Conservation (phyloP, 495 filamentous ascomycete genomes). For the Trichocladium uniseriatum region DNA sequence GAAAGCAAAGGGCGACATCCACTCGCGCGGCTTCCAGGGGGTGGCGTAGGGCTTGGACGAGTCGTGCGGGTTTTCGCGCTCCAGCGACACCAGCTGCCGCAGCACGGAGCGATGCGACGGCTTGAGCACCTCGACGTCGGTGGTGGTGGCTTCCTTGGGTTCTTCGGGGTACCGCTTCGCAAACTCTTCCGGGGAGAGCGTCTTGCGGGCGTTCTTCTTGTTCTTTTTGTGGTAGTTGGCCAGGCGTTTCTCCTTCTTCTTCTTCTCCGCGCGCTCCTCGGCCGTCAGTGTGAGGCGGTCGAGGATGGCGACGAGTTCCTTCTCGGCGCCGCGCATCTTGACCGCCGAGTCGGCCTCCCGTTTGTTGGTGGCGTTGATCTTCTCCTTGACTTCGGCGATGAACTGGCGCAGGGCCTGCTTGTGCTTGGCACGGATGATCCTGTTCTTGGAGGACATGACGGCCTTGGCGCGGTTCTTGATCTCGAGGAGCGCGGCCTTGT, state of each 20-base stretch:
- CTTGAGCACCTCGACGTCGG: no score
- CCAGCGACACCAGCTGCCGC: constrained; percentile 23
- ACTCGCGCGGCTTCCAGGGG: constrained; percentile 81
- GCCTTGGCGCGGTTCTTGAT: constrained; percentile 19
- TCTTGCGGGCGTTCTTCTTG: no score
- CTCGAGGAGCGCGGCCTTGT: constrained; percentile 19
- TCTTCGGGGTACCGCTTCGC: no score
- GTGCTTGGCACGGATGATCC: constrained; percentile 19
- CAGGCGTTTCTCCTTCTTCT: no score
- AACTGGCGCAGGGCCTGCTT: constrained; percentile 32
- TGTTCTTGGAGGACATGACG: constrained; percentile 13
- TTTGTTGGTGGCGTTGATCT: constrained; percentile 18
- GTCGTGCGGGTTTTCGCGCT: constrained; percentile 63
- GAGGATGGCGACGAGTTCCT: constrained; percentile 24
- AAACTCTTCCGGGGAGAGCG: no score
- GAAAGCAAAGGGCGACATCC: constrained; percentile 86
- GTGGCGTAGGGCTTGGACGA: constrained; percentile 74
- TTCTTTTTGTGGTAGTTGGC: no score
- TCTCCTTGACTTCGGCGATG: constrained; percentile 20
- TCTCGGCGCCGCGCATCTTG: constrained; percentile 1
- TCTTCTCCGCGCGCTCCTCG: no score
- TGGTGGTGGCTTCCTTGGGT: no score
- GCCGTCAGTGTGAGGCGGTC: constrained; percentile 10
- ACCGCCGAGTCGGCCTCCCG: not conserved
- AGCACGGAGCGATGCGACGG: constrained; percentile 6